Conservation (phyloP, 1,284 basidiomycete genomes). For the Pyrrhoderma lamaoense region DNA sequence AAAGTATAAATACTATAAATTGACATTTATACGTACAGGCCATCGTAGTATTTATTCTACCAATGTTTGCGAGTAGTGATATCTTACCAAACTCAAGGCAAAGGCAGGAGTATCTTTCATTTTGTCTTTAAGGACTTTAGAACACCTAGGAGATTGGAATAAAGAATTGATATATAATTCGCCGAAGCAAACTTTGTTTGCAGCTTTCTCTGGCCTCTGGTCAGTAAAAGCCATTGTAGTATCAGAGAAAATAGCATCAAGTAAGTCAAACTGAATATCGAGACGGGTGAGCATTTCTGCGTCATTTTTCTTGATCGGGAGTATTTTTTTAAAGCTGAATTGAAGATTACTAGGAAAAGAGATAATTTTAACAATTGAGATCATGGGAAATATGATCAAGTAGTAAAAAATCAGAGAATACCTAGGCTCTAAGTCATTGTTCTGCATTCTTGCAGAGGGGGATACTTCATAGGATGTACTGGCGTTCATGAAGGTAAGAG, state of each 20-base stretch:
- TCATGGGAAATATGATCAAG: neutral
- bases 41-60: constrained; percentile 78
- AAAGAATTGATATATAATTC: constrained; percentile 73
- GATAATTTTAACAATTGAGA: neutral
- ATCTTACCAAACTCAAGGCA: constrained; percentile 74
- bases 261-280: constrained; percentile 73
- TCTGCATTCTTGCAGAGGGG: constrained; percentile 12
- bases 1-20: neutral
- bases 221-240: constrained; percentile 47
- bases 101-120: constrained; percentile 58
- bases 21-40: constrained; percentile 56
- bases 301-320: constrained; percentile 50
- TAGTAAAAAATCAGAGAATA: neutral
- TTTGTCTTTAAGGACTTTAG: constrained; percentile 59
- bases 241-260: constrained; percentile 62
- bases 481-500: constrained; percentile 19
- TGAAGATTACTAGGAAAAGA: constrained; percentile 26
- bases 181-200: constrained; percentile 51
- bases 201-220: constrained; percentile 27
- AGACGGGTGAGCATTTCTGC: constrained; percentile 53
- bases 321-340: constrained; percentile 33
- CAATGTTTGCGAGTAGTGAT: constrained; percentile 72
- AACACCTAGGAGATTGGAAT: constrained; percentile 60
- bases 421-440: constrained; percentile 13
- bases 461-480: constrained; percentile 11